Evolutionary conservation across 2,329 filamentous ascomycete genomes (phyloP), one percentile per base, ranked within the genome.

Genomic region (Xylaria polymorpha): DNA sequence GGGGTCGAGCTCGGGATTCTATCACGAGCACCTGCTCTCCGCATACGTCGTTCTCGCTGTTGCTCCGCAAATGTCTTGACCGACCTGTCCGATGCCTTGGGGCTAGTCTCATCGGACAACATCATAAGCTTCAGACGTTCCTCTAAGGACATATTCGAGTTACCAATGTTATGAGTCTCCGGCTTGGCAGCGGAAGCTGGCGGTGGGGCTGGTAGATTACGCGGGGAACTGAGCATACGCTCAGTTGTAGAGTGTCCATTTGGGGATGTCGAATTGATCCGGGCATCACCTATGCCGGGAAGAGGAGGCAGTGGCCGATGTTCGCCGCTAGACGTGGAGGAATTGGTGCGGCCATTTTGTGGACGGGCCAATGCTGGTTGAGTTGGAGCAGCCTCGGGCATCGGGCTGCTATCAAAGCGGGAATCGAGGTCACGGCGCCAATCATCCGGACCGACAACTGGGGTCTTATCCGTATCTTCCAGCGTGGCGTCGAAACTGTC

Each of bases 401-500:
- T 88, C 1, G 92, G 91, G 76, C 90, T 94, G 68, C 86, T 87
- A 50, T 91, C 90, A 74, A 92, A 96, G 1, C 90, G 88, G 74
- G 94, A 89, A 44, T 92, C 90, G 37, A 90, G 79, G 82, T 93
- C 82, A 83, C 94, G 92, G 71, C 92, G 90, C 96, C 96, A 99
- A 79, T 98, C 94, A 76, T 98, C 96, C 0, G 96, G 96, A 25
- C 97, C 88, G n/a, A 99, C 95, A 12, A 99, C 96, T 0, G 96
- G 96, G 0, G 96, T 98, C 85, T 98, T 98, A 77, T 97, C 94
- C 5, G 94, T 95, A 77, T 98, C 95, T 81, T 98, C 95, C 1
- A 98, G 86, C 7, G 94, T 97, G 15, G 93, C 95, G 80, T 98
- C 95, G 74, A 98, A 98, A 82, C 95, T 98, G 77, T 98, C 95